Evolutionary conservation across 768 basidiomycete genomes (phyloP).

Genomic region (Rhodotorula diobovata): DNA sequence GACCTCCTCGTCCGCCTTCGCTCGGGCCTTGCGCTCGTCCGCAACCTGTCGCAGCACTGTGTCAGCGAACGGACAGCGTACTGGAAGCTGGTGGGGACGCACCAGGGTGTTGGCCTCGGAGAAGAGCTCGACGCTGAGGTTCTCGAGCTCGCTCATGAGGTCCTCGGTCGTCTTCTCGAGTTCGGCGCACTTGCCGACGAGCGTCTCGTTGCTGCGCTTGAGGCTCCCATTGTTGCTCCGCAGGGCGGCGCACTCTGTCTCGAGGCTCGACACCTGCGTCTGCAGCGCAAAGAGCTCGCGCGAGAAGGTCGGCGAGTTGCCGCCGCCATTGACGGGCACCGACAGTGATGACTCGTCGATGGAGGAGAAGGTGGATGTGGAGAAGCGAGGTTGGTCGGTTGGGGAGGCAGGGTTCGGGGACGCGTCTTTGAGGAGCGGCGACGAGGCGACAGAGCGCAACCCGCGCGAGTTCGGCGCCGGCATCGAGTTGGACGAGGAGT

Average conservation of each 20-base stretch:
- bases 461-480: not conserved
- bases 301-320: not conserved
- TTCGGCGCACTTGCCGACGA: slow-evolving; percentile 30
- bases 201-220: slow-evolving; percentile 21
- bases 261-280: slow-evolving; percentile 12
- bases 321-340: not conserved
- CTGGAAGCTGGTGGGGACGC: not conserved
- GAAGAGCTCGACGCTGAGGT: slow-evolving; percentile 35
- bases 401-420: not conserved
- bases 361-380: not conserved
- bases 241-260: slow-evolving; percentile 9
- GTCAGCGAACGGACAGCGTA: no score
- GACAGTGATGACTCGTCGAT: not conserved
- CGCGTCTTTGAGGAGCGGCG: slow-evolving; percentile 17
- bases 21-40: slow-evolving; percentile 23
- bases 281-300: slow-evolving; percentile 21
- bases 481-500: not conserved
- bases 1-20: slow-evolving; percentile 23
- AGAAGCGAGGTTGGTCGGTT: slow-evolving; percentile 2
- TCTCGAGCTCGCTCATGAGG: slow-evolving; percentile 36
- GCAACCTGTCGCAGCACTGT: slow-evolving; percentile 12
- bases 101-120: slow-evolving; percentile 37
- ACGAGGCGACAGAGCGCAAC: slow-evolving; percentile 23
- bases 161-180: slow-evolving; percentile 38
- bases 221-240: slow-evolving; percentile 15